Base-by-base conservation (phyloP, 306 rosid genomes). In the Glycine tomentella region DNA sequence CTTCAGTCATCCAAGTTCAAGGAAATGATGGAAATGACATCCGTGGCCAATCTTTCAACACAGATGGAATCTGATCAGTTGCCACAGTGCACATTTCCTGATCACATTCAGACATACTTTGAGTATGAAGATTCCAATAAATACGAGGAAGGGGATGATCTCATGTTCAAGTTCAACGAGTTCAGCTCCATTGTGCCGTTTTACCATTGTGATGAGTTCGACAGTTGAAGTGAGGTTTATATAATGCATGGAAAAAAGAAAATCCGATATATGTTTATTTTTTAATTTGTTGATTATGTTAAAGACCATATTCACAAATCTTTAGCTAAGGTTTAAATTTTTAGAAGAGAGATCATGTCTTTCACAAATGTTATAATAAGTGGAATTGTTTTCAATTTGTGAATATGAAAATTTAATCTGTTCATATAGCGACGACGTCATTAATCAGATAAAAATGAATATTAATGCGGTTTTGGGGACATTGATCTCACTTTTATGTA, bases 81-180 rank as follows among this genome's bases (percentile, higher is more conserved):
- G 91, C 45, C 89, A 85, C 48, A 2, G 11, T 46, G 72, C 52
- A 75, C 83, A 38, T 90, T 95, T 42, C 97, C 98, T 0, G 90
- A 89, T 7, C 94, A 95, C 80, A 90, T 95, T 67, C 98, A 95
- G 33, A 95, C 98, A 0, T 95, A 87, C 77, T 95, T 95, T 75
- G 97, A 89, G 38, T 87, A 91, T 74, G 90, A 91, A 78, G 91
- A 89, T 53, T 81, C 85, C 3, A 78, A 74, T n/a, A 81, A 72
- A 80, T 80, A 80, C 16, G 82, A 81, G 0, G 90, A 83, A 51
- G 90, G 77, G 46, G 94, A 91, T 76, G 91, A 88, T 76, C 17
- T 84, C 51, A 78, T 95, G 49, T 91, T 95, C 70, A 64, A 64
- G 45, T 91, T 95, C 70, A 64, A 36, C 55, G 97, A 84, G 16